These are phyloP conservation scores for Crucibulum laeve DNA, from an alignment of 768 basidiomycete genomes.

Conservation along the genomic window DNA sequence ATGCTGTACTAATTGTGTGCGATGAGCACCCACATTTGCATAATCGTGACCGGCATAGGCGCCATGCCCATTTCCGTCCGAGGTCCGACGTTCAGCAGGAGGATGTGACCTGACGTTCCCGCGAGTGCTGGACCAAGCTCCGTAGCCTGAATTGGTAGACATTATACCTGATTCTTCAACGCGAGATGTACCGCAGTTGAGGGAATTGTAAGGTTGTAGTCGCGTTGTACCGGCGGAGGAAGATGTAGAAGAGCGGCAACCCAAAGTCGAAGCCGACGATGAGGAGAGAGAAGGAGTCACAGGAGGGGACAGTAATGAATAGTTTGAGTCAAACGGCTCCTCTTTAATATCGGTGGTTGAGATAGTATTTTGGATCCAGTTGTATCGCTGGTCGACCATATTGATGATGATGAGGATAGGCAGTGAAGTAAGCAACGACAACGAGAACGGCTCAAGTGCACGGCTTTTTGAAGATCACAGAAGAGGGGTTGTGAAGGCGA, in stretches of 20 bases:
- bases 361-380: conserved; percentile 24
- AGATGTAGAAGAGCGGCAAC: conserved; percentile 26
- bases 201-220: conserved; percentile 31
- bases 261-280: conserved; percentile 22
- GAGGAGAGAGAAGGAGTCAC: conserved; percentile 15
- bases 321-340: conserved; percentile 30
- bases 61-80: conserved; percentile 32
- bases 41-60: conserved; percentile 27
- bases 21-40: conserved; percentile 23
- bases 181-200: conserved; percentile 21
- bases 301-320: conserved; percentile 32
- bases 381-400: conserved; percentile 28
- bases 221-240: conserved; percentile 28
- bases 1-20: conserved; percentile 2
- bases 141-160: conserved; percentile 29
- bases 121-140: conserved; percentile 24
- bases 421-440: conserved; percentile 34
- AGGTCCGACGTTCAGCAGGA: conserved; percentile 30
- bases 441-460: conserved; percentile 15
- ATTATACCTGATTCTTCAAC: conserved; percentile 28
- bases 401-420: conserved; percentile 38
- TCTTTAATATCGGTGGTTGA: conserved; percentile 39
- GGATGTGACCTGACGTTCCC: conserved; percentile 25
- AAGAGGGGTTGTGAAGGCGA: no score
- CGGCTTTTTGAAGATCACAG: conserved; percentile 15